Conservation (phyloP, 345 rosid species). For the Citrus sp. region DNA sequence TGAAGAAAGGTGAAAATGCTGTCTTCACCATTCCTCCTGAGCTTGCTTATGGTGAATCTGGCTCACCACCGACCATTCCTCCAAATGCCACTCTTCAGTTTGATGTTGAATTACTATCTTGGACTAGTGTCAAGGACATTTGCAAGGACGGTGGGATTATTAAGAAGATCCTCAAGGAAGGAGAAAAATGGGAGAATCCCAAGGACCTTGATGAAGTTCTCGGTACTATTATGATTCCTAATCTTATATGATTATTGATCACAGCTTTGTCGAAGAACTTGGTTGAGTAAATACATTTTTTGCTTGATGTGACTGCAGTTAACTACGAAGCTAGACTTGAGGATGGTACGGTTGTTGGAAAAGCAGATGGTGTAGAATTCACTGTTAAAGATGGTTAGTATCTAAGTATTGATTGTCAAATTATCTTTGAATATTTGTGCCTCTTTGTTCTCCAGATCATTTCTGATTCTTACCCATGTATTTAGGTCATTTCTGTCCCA, state of each 20-base stretch:
- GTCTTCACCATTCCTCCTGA: slow-evolving; percentile 78
- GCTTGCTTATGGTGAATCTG: slow-evolving; percentile 81
- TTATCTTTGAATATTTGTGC: background rate
- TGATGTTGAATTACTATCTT: slow-evolving; percentile 70
- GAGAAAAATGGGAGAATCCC: slow-evolving; percentile 82
- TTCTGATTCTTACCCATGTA: background rate
- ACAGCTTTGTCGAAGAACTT: background rate
- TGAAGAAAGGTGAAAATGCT: slow-evolving; percentile 95
- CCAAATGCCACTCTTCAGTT: slow-evolving; percentile 84
- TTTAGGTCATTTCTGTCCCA: slow-evolving; percentile 83
- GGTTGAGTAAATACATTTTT: background rate
- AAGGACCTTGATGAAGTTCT: slow-evolving; percentile 79
- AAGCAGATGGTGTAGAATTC: slow-evolving; percentile 75
- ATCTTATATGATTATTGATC: background rate
- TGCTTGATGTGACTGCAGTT: slow-evolving; percentile 38
- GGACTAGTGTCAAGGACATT: slow-evolving; percentile 81
- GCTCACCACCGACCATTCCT: slow-evolving; percentile 91
- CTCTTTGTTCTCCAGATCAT: background rate
- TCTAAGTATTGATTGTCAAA: background rate
- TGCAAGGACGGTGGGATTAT: slow-evolving; percentile 86
- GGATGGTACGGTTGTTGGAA: slow-evolving; percentile 66
- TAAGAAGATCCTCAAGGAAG: slow-evolving; percentile 62
- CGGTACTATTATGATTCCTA: slow-evolving; percentile 30
- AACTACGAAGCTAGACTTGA: slow-evolving; percentile 73
- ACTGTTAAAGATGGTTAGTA: slow-evolving; percentile 68